phyloP scores from a whole-genome alignment of 2,329 filamentous ascomycete species.

The Byssochlamys sp. region DNA sequence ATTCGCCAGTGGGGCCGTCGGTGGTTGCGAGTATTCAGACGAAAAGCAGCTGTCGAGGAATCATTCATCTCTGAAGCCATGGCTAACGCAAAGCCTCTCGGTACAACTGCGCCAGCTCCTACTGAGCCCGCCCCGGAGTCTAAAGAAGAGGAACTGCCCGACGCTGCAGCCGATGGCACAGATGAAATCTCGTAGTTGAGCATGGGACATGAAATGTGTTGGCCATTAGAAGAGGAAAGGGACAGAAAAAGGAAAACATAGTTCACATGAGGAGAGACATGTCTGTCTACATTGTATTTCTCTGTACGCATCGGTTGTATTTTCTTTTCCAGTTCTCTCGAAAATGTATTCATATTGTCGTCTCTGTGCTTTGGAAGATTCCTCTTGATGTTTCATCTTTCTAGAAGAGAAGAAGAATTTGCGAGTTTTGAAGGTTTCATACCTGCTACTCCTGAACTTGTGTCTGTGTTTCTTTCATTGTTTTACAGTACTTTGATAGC shows the following conservation, averaged over 20 bases:
- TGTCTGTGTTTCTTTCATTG: neutral
- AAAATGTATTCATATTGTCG: neutral
- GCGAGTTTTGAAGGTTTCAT: neutral
- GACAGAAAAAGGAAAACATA: neutral
- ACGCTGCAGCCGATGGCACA: conserved; percentile 1
- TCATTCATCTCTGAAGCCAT: conserved; percentile 52
- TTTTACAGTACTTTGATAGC: neutral
- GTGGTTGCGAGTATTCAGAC: conserved; percentile 76
- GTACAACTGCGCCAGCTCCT: conserved; percentile 23
- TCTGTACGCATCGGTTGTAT: neutral
- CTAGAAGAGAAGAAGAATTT: neutral
- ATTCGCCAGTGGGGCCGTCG: conserved; percentile 71
- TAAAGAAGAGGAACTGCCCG: conserved; percentile 2
- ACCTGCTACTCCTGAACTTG: no score
- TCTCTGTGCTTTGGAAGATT: neutral
- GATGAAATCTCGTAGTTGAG: neutral
- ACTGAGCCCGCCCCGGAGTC: conserved; percentile 5
- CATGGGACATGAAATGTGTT: neutral
- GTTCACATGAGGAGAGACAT: neutral
- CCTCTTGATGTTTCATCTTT: neutral
- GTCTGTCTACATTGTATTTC: neutral
- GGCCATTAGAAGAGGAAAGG: neutral
- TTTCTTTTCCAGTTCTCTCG: neutral
- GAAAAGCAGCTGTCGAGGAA: conserved; percentile 79
- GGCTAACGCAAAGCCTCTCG: conserved; percentile 37